A percentile compares a stretch with the other conserved stretches of the same genome.
Evolutionary conservation across 495 filamentous ascomycete species (phyloP).

Genomic region (Niebla homalea): DNA sequence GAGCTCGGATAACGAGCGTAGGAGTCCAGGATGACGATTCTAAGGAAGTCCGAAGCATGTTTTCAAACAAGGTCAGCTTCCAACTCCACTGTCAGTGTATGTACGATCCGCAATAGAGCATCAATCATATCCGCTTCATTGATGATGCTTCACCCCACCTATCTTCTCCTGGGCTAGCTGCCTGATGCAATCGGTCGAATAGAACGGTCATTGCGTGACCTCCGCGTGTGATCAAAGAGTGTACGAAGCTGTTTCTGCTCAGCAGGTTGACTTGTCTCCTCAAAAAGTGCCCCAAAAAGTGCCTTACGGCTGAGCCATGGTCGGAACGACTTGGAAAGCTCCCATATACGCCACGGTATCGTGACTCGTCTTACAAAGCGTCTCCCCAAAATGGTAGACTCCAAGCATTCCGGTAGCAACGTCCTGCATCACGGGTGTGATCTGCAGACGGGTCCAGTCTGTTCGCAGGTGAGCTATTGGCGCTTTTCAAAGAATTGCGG

Average conservation of each 20-base stretch:
- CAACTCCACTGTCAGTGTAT: neutral
- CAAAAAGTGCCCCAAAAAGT: neutral
- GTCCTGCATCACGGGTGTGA: conserved; percentile 3
- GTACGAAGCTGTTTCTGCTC: neutral
- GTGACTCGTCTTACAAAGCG: conserved; percentile 5
- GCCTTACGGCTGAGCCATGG: neutral
- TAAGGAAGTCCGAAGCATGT: neutral
- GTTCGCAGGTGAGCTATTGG: neutral
- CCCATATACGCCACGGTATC: conserved; percentile 7
- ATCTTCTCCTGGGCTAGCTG: neutral
- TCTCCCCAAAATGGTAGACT: conserved; percentile 12
- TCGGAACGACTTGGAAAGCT: conserved; percentile 5
- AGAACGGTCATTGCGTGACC: conserved; percentile 1
- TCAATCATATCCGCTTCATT: neutral
- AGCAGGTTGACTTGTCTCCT: neutral
- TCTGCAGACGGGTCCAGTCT: conserved; percentile 1
- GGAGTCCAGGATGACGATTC: conserved; percentile 11
- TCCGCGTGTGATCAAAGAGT: neutral
- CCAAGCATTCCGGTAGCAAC: conserved; percentile 4
- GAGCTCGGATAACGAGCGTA: neutral
- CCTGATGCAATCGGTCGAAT: neutral
- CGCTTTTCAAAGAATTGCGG: too few relatives aligned
- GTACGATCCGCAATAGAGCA: neutral
- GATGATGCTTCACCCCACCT: neutral
- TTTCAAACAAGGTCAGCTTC: conserved; percentile 2